Evolutionary conservation across 2,329 filamentous ascomycete genomes (phyloP), one percentile per base, ranked within the genome.

Genomic region (Akanthomyces dipterigenus): DNA sequence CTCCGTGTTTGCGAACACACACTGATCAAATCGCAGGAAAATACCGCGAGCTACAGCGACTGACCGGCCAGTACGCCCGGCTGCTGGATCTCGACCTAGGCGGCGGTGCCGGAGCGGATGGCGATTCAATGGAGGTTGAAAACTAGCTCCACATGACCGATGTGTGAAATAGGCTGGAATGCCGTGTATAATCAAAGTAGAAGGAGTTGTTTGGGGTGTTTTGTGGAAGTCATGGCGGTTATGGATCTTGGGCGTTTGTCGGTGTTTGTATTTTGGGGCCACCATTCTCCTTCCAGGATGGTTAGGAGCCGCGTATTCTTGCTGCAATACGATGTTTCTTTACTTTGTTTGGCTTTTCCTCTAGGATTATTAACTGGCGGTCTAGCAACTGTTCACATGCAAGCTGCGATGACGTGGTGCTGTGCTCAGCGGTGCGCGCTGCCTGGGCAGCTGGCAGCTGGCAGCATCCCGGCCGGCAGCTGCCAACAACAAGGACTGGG

Each of bases 1-100:
- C 31, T 31, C 12, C 48, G 18, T 20, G 18, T 20, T 42, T 22
- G 18, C 9, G 22, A 43, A 14, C 48, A n/a, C 36, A 26, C 58
- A 46, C 75, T 80, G 72, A 80, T 69, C 50, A 11, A 3, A 38
- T 4, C 60, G 43, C 67, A 96, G 92, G 91, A 63, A 98, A 98
- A 86, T 93, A 95, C 75, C 88, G 95, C 61, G 96, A 98, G 71
- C 80, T 99, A 34, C 95, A 99, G 74, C 84, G 95, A 28, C 83
- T 97, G 46, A 96, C 91, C n/a, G 90, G 97, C 28, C 93, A 96
- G 64, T 98, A 98, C 73, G 93, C 93, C 14, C 86, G 90, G 65
- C 78, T 92, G n/a, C 78, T 96, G 24, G 89, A 88, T 61, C 78
- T 90, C 42, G 81, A 79, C 7, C 66, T 78, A 6, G 78, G 80